A percentile compares a stretch with the other conserved stretches of the same genome.
Conservation (phyloP, 257 asterid genomes). For the Cynanchum wilfordii region DNA sequence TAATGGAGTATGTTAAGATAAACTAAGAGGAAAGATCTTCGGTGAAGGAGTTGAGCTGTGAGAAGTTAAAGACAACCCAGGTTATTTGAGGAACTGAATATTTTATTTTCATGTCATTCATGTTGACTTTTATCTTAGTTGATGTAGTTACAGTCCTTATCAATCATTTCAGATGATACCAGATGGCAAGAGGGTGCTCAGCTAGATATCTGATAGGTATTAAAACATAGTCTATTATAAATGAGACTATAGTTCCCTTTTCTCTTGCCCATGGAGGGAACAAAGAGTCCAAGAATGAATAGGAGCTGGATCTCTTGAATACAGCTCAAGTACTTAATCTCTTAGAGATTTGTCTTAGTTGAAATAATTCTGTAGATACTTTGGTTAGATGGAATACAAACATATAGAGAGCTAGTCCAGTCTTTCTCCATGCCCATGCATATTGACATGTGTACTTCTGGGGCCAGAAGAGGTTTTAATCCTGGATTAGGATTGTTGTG, state of each 20-base stretch:
- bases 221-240: neutral
- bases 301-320: neutral
- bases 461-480: neutral
- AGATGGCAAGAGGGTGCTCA: neutral
- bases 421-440: neutral
- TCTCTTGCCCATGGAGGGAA: neutral
- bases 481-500: neutral
- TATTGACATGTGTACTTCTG: neutral
- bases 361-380: neutral
- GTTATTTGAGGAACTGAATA: neutral
- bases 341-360: neutral
- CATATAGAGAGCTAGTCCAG: neutral
- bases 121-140: neutral
- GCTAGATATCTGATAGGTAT: neutral
- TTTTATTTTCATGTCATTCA: neutral
- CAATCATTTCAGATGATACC: neutral
- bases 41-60: neutral
- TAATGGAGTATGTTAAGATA: neutral
- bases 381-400: neutral
- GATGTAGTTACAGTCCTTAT: neutral
- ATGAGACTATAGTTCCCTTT: neutral
- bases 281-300: neutral
- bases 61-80: neutral
- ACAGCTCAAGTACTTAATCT: neutral
- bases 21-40: neutral